Percentiles rank a stretch among this genome's conserved stretches.
phyloP scores from a whole-genome alignment of 2,329 filamentous ascomycete species.

The Tolypocladium sp. region DNA sequence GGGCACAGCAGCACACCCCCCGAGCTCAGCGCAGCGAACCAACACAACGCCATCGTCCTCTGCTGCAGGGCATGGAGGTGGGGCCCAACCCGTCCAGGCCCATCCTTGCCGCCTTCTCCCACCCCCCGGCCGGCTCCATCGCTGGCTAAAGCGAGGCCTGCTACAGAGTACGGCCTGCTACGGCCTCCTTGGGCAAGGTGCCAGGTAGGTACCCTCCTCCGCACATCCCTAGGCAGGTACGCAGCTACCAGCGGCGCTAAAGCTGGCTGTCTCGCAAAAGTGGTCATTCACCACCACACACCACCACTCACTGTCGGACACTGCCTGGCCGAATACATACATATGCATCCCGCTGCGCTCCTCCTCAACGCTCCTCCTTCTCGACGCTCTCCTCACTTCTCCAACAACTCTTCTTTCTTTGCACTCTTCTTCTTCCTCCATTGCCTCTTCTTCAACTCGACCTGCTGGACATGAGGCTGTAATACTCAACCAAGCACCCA shows the following conservation, averaged over 20 bases:
- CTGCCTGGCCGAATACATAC: constrained; percentile 5
- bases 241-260: constrained; percentile 6
- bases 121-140: not conserved
- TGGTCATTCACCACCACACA: constrained; percentile 5
- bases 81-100: not conserved
- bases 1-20: not conserved
- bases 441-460: not conserved
- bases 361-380: constrained; percentile 1
- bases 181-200: not conserved
- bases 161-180: not conserved
- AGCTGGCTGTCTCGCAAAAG: constrained; percentile 5
- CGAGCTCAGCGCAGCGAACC: not conserved
- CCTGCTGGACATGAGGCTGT: constrained; percentile 1
- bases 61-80: constrained; percentile 2
- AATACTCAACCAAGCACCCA: not conserved
- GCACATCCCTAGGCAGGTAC: constrained; percentile 4
- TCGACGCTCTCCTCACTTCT: constrained; percentile 1
- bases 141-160: not conserved
- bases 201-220: not conserved
- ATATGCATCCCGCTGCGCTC: constrained; percentile 14
- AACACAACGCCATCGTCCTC: not conserved
- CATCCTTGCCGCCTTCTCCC: not conserved
- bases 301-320: not conserved
- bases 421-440: constrained; percentile 1
- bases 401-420: not conserved